Base-by-base conservation (phyloP, 371 early-diverging fungal species). In the Nematocida sp. region DNA sequence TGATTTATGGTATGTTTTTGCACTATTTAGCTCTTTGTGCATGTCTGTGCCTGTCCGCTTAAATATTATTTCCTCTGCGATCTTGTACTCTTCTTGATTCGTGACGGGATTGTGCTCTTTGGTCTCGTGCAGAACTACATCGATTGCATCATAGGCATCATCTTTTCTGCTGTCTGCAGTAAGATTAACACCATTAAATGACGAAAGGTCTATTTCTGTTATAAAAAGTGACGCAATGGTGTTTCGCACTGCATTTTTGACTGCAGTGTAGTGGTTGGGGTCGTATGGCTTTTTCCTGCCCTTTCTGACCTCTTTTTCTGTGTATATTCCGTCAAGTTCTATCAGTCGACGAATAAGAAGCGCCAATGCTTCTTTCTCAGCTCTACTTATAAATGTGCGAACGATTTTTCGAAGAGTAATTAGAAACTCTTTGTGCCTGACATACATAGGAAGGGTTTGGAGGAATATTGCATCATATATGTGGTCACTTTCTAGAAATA, bases 261-360 rank as follows among this genome's bases (percentile, higher is more conserved):
- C 80, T 1, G 72, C 39, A 27, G 58, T 46, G 44, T 78, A 78
- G 7, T 56, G 25, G 23, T 78, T 70, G 0, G 71, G 80, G 57
- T 27, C 39, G 6, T 15, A 5, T 9, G 70, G 1, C 4, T 47
- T 45, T 46, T 78, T 78, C 0, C 47, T 47, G 7, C 80, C 80
- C 9, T 3, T 18, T 33, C 71, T 78, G 27, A 18, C n/a, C 56
- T 69, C 61, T n/a, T 11, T 27, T 46, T 70, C 80, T n/a, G 80
- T 70, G 62, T 70, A 78, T 4, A 78, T 52, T 18, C 80, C 57
- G 47, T 78, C 80, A n/a, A 78, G 80, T 47, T 78, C 80, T 47
- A 78, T 78, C 0, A 78, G 57, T 27, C 55, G 23, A 13, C 80
- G 7, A 4, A 55, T 54, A 39, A 78, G 67, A 7, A 78, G 56